Percentiles rank a stretch among this genome's conserved stretches.
Conservation (phyloP, 805 yeast genomes). For the Hanseniaspora nectarophila region DNA sequence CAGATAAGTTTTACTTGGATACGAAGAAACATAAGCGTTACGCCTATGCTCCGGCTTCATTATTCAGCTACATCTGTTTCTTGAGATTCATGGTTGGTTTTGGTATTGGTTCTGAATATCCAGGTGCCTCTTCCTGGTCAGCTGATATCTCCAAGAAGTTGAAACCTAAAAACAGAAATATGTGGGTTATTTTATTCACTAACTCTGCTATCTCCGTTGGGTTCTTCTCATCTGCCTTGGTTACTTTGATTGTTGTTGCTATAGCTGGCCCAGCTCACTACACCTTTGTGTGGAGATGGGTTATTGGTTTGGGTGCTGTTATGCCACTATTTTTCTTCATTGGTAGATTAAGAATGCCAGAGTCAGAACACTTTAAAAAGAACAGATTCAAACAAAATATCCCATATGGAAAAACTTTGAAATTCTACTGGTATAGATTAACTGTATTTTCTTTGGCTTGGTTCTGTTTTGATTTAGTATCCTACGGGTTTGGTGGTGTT, state of each 20-base stretch:
- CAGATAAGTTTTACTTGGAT: conserved; percentile 5
- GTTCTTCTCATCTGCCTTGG: conserved; percentile 71
- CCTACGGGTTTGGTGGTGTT: conserved; percentile 78
- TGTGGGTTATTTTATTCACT: conserved; percentile 83
- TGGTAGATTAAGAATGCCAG: conserved; percentile 63
- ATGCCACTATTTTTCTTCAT: conserved; percentile 71
- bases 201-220: conserved; percentile 80
- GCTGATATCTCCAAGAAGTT: conserved; percentile 91
- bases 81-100: conserved; percentile 81
- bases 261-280: conserved; percentile 62
- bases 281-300: conserved; percentile 80
- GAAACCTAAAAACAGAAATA: conserved; percentile 70
- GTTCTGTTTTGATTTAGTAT: conserved; percentile 84
- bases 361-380: conserved; percentile 59
- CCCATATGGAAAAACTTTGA: conserved; percentile 60
- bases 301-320: conserved; percentile 80
- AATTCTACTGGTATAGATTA: conserved; percentile 76
- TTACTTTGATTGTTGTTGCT: conserved; percentile 76
- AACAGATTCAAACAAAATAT: conserved; percentile 51
- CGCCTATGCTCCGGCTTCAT: conserved; percentile 37
- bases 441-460: conserved; percentile 62
- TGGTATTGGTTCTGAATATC: conserved; percentile 91
- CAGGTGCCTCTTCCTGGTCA: conserved; percentile 76
- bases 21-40: conserved; percentile 36
- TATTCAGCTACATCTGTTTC: conserved; percentile 71